Evolutionary conservation across 345 rosid genomes (phyloP).

Genomic region (Populus deltoides): DNA sequence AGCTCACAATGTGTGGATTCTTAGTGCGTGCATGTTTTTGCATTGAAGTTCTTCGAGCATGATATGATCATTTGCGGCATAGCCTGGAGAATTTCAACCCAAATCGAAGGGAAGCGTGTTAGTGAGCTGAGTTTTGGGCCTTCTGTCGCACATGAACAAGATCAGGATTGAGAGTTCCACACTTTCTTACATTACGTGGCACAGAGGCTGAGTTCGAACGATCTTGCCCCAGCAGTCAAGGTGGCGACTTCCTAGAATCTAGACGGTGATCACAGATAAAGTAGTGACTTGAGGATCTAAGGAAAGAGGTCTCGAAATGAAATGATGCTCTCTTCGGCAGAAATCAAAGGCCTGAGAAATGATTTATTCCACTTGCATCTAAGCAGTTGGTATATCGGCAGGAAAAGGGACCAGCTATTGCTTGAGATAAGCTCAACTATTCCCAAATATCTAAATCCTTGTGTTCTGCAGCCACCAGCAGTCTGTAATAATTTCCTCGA

Average conservation of each 20-base stretch:
- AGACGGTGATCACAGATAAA: not conserved
- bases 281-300: not conserved
- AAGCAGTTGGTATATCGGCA: not conserved
- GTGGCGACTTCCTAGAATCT: not conserved
- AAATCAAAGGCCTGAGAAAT: not conserved
- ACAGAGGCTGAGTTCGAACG: not conserved
- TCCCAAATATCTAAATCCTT: slow-evolving; percentile 10
- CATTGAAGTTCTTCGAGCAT: not conserved
- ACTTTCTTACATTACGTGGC: not conserved
- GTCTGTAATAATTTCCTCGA: slow-evolving; percentile 18
- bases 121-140: not conserved
- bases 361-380: not conserved
- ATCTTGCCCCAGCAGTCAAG: not conserved
- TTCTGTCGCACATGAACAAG: no score
- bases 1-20: no score
- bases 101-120: not conserved
- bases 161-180: not conserved
- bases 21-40: no score
- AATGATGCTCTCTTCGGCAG: not conserved
- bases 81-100: no score
- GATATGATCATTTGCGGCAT: not conserved
- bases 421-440: not conserved
- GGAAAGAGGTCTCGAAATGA: not conserved
- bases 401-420: not conserved
- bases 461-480: not conserved